Conservation (phyloP, 116 monocot genomes). For the Trichopus zeylanicus region DNA sequence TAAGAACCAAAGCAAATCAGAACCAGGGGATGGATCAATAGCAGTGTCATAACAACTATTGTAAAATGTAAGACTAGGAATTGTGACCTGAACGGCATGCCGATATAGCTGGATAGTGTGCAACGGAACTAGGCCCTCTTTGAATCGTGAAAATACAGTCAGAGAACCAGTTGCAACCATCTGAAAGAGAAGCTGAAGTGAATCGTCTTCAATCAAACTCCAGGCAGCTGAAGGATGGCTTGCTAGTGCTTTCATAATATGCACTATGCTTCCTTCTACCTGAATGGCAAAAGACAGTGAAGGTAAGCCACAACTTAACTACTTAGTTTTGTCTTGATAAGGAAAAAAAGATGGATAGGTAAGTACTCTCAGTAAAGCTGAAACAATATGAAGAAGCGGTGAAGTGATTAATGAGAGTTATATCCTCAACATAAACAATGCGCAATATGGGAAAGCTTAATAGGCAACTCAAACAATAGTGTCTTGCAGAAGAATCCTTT, state of each 20-base stretch:
- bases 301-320: background rate
- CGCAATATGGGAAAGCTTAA: too few relatives aligned
- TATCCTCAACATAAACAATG: too few relatives aligned
- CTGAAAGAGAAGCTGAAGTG: constrained; percentile 91
- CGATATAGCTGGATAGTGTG: constrained; percentile 96
- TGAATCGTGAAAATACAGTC: constrained; percentile 59
- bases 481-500: too few relatives aligned
- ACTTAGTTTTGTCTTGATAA: background rate
- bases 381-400: too few relatives aligned
- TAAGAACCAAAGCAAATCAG: background rate
- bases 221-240: constrained; percentile 84
- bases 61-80: background rate
- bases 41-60: background rate
- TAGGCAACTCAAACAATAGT: too few relatives aligned
- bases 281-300: constrained; percentile 20
- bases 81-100: constrained; percentile 96
- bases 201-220: constrained; percentile 93
- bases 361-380: background rate
- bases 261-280: constrained; percentile 95
- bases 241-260: constrained; percentile 97
- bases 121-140: constrained; percentile 76
- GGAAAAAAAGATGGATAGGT: background rate
- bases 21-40: background rate
- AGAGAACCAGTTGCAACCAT: constrained; percentile 94
- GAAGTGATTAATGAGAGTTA: too few relatives aligned